A percentile compares a stretch with the other conserved stretches of the same genome.
phyloP scores from a whole-genome alignment of 495 filamentous ascomycete genomes.

The Jackrogersella multiformis region DNA sequence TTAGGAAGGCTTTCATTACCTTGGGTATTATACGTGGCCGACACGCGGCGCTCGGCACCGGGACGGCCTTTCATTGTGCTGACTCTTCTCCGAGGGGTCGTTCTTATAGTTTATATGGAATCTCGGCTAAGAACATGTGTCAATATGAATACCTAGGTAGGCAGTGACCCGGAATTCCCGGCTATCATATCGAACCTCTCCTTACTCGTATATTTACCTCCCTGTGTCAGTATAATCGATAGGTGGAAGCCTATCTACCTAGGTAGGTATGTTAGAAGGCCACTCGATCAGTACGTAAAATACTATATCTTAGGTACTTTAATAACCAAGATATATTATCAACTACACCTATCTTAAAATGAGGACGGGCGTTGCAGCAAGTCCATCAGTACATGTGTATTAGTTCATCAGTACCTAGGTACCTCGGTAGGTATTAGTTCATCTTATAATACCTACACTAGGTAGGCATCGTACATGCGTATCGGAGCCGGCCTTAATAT shows the following conservation, averaged over 20 bases:
- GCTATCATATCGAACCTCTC: not conserved
- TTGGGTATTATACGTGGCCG: not conserved
- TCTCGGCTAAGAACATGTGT: constrained; percentile 2
- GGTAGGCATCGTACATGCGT: not conserved
- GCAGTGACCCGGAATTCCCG: not conserved
- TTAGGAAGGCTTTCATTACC: not conserved
- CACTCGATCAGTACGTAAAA: no score
- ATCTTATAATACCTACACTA: not conserved
- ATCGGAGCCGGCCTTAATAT: not conserved
- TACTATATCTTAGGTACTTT: no score
- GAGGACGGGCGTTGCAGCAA: no score
- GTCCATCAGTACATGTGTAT: no score
- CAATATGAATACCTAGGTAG: no score
- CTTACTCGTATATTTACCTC: no score
- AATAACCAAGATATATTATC: no score
- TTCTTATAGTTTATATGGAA: no score
- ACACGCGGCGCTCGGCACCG: not conserved
- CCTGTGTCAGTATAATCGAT: no score
- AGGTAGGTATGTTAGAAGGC: not conserved
- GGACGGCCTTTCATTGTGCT: not conserved
- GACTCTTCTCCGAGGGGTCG: not conserved
- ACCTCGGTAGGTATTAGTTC: no score
- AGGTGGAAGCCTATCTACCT: not conserved
- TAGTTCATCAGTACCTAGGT: no score
- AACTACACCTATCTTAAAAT: no score